Conservation (phyloP, 345 rosid species). For the Combretum micranthum region DNA sequence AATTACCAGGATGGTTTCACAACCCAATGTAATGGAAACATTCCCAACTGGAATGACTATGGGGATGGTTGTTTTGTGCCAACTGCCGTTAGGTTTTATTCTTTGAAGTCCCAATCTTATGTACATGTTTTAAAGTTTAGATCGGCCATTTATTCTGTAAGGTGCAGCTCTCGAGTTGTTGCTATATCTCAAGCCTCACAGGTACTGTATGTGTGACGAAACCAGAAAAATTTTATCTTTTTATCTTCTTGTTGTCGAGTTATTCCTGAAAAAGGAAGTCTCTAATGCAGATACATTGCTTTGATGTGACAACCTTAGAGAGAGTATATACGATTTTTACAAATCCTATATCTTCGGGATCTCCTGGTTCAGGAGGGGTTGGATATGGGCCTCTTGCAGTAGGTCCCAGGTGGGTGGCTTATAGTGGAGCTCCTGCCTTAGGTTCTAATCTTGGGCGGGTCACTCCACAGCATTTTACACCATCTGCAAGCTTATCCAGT, state of each 20-base stretch:
- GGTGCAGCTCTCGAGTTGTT: constrained; percentile 87
- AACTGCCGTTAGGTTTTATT: constrained; percentile 61
- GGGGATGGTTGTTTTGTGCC: constrained; percentile 37
- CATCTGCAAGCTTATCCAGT: constrained; percentile 46
- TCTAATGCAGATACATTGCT: constrained; percentile 78
- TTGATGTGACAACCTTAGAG: constrained; percentile 54
- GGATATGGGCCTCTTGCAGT: constrained; percentile 96
- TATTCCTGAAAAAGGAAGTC: neutral
- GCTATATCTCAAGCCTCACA: constrained; percentile 73
- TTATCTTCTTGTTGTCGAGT: neutral
- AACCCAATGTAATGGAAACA: constrained; percentile 26
- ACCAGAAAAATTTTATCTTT: neutral
- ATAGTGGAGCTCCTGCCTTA: constrained; percentile 64
- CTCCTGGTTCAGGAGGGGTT: constrained; percentile 47
- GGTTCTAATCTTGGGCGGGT: constrained; percentile 43
- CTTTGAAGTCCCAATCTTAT: constrained; percentile 70
- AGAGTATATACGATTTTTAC: constrained; percentile 56
- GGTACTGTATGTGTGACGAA: constrained; percentile 31
- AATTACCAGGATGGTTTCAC: constrained; percentile 33
- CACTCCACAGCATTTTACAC: constrained; percentile 53
- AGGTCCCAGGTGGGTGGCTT: constrained; percentile 95
- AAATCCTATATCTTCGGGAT: constrained; percentile 43
- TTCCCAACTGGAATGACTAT: constrained; percentile 29
- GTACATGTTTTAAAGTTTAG: constrained; percentile 69
- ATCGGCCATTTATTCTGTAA: constrained; percentile 63